Percentiles rank a stretch among this genome's conserved stretches.
phyloP scores from a whole-genome alignment of 345 rosid species.

The Acer yangbiense region DNA sequence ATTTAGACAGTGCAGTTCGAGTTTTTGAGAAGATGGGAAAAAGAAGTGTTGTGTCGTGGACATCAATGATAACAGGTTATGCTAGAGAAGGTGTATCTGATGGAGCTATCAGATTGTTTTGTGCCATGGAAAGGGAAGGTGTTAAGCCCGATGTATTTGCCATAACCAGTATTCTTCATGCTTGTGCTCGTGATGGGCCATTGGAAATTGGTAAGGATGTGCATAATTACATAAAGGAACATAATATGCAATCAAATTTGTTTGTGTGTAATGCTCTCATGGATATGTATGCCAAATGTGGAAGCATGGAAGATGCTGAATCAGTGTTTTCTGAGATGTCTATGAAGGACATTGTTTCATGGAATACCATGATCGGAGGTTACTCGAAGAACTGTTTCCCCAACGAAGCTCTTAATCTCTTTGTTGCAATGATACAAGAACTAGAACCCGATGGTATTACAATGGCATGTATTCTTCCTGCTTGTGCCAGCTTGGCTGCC shows the following conservation, averaged over 20 bases:
- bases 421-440: conserved; percentile 47
- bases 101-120: conserved; percentile 53
- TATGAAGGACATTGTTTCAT: conserved; percentile 59
- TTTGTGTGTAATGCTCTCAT: conserved; percentile 62
- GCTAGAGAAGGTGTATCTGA: conserved; percentile 55
- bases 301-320: conserved; percentile 66
- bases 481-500: conserved; percentile 73
- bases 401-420: conserved; percentile 56
- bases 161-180: conserved; percentile 58
- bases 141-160: conserved; percentile 55
- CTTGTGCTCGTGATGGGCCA: conserved; percentile 60
- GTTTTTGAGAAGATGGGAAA: conserved; percentile 57
- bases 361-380: conserved; percentile 79
- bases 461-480: conserved; percentile 67
- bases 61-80: conserved; percentile 76
- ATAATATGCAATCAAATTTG: conserved; percentile 45
- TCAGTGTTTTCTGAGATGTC: conserved; percentile 49
- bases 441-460: conserved; percentile 56
- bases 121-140: conserved; percentile 52
- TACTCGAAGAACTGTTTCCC: conserved; percentile 60
- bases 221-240: conserved; percentile 52
- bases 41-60: conserved; percentile 66
- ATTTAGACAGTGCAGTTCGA: conserved; percentile 40
- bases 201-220: conserved; percentile 58
- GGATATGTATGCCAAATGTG: conserved; percentile 84